Evolutionary conservation across 2,329 filamentous ascomycete genomes (phyloP), one percentile per base, ranked within the genome.

Genomic region (Pezicula carpinea): DNA sequence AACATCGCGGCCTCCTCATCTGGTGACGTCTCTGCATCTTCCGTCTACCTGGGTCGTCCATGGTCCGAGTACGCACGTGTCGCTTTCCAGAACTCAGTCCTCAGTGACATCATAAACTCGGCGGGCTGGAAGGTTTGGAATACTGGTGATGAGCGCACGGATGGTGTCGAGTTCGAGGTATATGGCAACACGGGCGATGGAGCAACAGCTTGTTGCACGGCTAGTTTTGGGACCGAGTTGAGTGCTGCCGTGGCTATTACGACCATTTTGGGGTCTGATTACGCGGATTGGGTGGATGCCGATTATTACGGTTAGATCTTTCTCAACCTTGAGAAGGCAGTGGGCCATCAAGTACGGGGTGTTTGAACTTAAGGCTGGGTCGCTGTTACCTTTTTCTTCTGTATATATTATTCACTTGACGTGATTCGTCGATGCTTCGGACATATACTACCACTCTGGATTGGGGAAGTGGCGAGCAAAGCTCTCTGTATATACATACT

Each of bases 81-180:
- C n/a, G 67, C 72, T 3, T 72, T 78, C 61, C 75, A 79, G 59
- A 65, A 69, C 35, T 72, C 70, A 1, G 58, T 61, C 7, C 59
- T 81, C 52, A 66, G 64, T 10, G 62, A 67, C 18, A 71, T 79
- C 8, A 70, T 82, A 49, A 75, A 74, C 40, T 48, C 65, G 2
- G 65, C 64, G 2, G 77, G 77, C 1, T 80, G 78, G 76, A 56
- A 58, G 6, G 52, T 63, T n/a, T 81, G 78, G 78, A 65, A 64
- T 22, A 63, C 52, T 6, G 59, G 59, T 8, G 59, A 67, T 19
- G 55, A 64, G 13, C 67, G 66, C 23, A 78, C 72, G 1, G 67
- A 69, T n/a, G 57, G 74, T 46, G 71, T 78, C 8, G 64, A 63
- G 10, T 77, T 73, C 49, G 70, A 62, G 7, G 77, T 80, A 63